These are phyloP conservation scores for Oryza coarctata DNA, from an alignment of 176 grass and related monocot genomes.

Conservation along the genomic window DNA sequence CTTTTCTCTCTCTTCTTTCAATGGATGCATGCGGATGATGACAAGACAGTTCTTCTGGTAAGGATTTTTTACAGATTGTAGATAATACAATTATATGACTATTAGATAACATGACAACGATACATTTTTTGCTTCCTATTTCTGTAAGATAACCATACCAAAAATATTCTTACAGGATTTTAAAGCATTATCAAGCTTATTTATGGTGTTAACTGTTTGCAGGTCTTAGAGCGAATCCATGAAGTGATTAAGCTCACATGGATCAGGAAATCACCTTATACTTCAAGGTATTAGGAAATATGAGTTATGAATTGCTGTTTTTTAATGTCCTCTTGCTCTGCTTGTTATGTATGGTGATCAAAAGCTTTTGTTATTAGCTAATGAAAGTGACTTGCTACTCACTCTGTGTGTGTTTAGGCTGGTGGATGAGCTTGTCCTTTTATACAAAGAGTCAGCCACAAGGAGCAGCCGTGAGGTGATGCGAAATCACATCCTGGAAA, in stretches of 20 bases:
- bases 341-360: neutral
- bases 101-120: neutral
- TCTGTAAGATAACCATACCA: conserved; percentile 10
- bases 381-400: neutral
- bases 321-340: neutral
- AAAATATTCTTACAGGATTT: neutral
- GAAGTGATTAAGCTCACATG: conserved; percentile 75
- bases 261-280: conserved; percentile 80
- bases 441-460: conserved; percentile 85
- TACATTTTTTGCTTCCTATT: neutral
- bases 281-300: conserved; percentile 50
- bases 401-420: conserved; percentile 42
- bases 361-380: neutral
- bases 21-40: conserved; percentile 92
- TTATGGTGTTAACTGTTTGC: neutral
- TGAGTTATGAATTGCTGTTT: neutral
- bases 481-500: conserved; percentile 49
- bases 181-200: neutral
- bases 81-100: neutral
- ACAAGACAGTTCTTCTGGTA: conserved; percentile 77
- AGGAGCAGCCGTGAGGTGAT: conserved; percentile 56
- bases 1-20: conserved; percentile 89
- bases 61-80: neutral
- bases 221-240: conserved; percentile 69
- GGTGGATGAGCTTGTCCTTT: conserved; percentile 75